These are phyloP conservation scores for Taiozyma onychis DNA, from an alignment of 1,139 yeast species.

Conservation along the genomic window DNA sequence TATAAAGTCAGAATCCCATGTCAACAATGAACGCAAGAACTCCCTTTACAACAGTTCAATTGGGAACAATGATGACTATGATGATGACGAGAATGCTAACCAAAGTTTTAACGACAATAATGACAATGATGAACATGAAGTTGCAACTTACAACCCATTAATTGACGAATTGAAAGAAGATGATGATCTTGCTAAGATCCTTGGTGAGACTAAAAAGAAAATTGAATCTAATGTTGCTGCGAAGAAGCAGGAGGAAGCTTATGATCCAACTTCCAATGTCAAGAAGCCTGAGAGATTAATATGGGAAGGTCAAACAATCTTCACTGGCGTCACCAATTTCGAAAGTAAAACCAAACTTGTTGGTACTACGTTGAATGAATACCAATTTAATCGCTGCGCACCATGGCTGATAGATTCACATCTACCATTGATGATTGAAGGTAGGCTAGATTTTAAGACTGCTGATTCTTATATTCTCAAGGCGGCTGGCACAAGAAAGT, in stretches of 20 bases:
- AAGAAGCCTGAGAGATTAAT: slow-evolving; percentile 19
- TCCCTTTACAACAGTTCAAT: slow-evolving; percentile 23
- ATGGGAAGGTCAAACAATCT: slow-evolving; percentile 54
- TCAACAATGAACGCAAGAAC: slow-evolving; percentile 6
- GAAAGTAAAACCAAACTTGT: slow-evolving; percentile 39
- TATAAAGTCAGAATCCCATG: slow-evolving; percentile 8
- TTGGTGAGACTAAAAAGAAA: slow-evolving; percentile 13
- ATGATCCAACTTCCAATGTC: slow-evolving; percentile 9
- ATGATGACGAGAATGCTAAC: slow-evolving; percentile 2
- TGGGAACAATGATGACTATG: slow-evolving; percentile 17
- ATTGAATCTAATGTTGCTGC: slow-evolving; percentile 8
- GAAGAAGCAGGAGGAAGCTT: neutral
- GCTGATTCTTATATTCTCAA: slow-evolving; percentile 56
- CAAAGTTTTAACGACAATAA: slow-evolving; percentile 8
- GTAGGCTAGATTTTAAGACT: slow-evolving; percentile 47
- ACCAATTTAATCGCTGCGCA: slow-evolving; percentile 10
- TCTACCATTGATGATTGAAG: slow-evolving; percentile 47
- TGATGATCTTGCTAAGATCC: slow-evolving; percentile 14
- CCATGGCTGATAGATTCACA: slow-evolving; percentile 29
- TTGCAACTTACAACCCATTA: neutral
- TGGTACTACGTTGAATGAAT: slow-evolving; percentile 31
- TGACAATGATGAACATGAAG: slow-evolving; percentile 10
- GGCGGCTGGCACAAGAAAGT: slow-evolving; percentile 37
- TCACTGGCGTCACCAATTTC: slow-evolving; percentile 51
- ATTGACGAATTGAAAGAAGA: slow-evolving; percentile 11